Base-by-base conservation (phyloP, 2,329 filamentous ascomycete species). In the Hirsutella minnesotensis region DNA sequence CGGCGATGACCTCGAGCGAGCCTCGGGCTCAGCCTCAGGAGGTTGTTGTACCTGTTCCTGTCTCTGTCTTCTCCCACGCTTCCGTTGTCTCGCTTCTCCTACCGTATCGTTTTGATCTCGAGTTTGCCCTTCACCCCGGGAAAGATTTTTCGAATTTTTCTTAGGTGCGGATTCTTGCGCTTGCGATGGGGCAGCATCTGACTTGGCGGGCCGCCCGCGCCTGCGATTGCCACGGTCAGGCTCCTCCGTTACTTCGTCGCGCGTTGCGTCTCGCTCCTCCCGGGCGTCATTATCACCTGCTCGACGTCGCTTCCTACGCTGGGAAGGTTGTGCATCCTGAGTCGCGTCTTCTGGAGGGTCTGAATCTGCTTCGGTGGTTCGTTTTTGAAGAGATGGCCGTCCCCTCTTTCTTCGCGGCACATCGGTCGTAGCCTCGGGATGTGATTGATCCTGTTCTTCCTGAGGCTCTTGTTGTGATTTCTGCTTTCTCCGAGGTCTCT, bases 161-260 rank as follows among this genome's bases (percentile, higher is more conserved):
- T n/a, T n/a, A n/a, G n/a, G n/a, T n/a, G n/a, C n/a, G n/a, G n/a
- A n/a, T 13, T 7, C 30, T 31, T 31, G 30, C 30, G 8, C 10
- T n/a, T 31, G 30, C 30, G 30, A 31, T 31, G 30, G 30, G 30
- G n/a, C 30, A 13, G 8, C 34, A 12, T 31, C 29, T 41, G 44
- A 29, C 47, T 18, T 2, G 48, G 54, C 16, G n/a, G 51, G 48
- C 4, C 55, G 54, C n/a, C 51, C 51, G 9, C 51, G 52, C 34
- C 51, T 55, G 9, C 47, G 44, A 8, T 27, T 7, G 3, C 30
- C 10, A 10, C 12, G 5, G 30, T 5, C 8, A 5, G 30, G 30
- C 30, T 31, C 30, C n/a, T 31, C 4, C 8, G 13, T n/a, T 2
- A 3, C 8, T 12, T 31, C 30, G 2, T 12, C 12, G 30, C n/a